A percentile compares a stretch with the other conserved stretches of the same genome.
Evolutionary conservation across 164 flowering plant genomes (phyloP).

Genomic region (Cinnamomum chago): DNA sequence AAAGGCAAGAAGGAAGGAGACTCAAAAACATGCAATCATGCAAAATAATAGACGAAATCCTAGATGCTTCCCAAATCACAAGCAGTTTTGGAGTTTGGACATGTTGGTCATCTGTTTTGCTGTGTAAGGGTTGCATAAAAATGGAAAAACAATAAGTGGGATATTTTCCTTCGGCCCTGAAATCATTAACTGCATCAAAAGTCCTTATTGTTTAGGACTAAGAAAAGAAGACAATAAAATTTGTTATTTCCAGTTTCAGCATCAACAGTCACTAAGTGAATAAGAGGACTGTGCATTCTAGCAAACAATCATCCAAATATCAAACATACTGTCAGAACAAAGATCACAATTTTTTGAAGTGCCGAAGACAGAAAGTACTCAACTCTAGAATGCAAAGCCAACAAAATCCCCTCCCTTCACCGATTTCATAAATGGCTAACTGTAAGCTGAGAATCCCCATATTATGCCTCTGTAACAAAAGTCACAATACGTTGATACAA

Average conservation of each 20-base stretch:
- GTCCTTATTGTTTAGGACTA: neutral
- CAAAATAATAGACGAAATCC: neutral
- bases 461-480: no score
- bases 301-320: no score
- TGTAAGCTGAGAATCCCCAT: no score
- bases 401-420: neutral
- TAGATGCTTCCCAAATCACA: neutral
- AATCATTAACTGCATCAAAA: neutral
- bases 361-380: neutral
- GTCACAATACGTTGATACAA: no score
- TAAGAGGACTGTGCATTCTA: no score
- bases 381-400: neutral
- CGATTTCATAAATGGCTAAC: no score
- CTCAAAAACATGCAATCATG: constrained; percentile 7
- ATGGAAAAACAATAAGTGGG: neutral
- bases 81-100: no score
- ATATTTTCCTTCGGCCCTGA: neutral
- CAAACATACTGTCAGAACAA: neutral
- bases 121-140: no score
- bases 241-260: no score
- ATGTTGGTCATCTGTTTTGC: no score
- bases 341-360: neutral
- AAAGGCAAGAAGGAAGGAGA: constrained; percentile 1
- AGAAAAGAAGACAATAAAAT: no score
- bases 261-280: no score